Evolutionary conservation across 1,139 yeast genomes (phyloP).

Genomic region (Kodamaea plutei): DNA sequence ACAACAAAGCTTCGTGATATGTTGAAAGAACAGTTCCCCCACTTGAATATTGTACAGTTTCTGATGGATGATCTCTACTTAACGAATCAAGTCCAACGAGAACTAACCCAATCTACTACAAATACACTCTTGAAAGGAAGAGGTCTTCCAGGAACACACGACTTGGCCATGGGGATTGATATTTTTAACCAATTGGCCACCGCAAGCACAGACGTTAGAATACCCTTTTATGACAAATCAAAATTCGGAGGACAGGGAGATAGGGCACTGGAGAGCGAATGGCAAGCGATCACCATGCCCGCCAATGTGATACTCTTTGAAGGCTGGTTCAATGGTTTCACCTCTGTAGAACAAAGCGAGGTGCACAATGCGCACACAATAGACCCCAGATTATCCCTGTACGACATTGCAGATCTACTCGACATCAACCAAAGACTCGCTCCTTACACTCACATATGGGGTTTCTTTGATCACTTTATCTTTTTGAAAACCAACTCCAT

Average conservation of each 20-base stretch:
- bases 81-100: conserved; percentile 54
- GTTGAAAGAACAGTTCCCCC: conserved; percentile 33
- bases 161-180: conserved; percentile 40
- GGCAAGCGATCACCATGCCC: conserved; percentile 34
- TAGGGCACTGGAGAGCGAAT: conserved; percentile 37
- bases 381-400: conserved; percentile 20
- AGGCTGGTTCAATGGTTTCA: conserved; percentile 92
- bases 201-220: conserved; percentile 20
- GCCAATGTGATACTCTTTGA: conserved; percentile 73
- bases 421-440: conserved; percentile 48
- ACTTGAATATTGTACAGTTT: conserved; percentile 47
- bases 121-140: conserved; percentile 69
- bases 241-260: conserved; percentile 77
- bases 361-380: conserved; percentile 19
- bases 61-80: conserved; percentile 88
- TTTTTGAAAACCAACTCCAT: conserved; percentile 57
- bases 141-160: conserved; percentile 96
- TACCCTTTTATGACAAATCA: conserved; percentile 82
- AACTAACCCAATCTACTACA: conserved; percentile 37
- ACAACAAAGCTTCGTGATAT: conserved; percentile 41
- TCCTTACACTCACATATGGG: conserved; percentile 56
- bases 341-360: conserved; percentile 30
- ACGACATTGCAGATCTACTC: conserved; percentile 27
- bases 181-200: conserved; percentile 14
- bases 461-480: conserved; percentile 55